Evolutionary conservation across 2,329 filamentous ascomycete genomes (phyloP), one percentile per base, ranked within the genome.

Genomic region (Diaporthe nobilis): DNA sequence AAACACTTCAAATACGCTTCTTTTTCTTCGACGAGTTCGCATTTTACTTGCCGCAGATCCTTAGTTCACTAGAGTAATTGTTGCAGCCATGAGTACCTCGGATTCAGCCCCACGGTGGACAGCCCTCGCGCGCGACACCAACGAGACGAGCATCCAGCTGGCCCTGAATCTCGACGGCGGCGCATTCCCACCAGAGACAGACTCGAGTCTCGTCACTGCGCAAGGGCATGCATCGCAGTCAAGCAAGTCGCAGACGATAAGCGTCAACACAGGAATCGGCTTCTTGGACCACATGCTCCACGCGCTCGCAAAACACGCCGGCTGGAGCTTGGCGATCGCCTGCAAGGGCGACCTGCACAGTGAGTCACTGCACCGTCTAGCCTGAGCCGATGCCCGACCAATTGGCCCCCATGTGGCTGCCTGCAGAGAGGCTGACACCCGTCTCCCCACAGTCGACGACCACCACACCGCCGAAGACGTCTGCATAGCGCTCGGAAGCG

Each of bases 261-360:
- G 92, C 82, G 90, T 98, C 79, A 93, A 95, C 88, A 98, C 96
- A 0, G 97, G 97, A 78, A 98, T 99, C 84, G 97, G 97, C 76
- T 99, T 99, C 86, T 89, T 99, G 74, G 97, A 99, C 87, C 97
- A 99, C 88, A 98, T 99, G 96, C 90, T 98, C 70, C 97, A 99
- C 85, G 97, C 97, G 8, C 90, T 98, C 73, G 94, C 97, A 70
- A 98, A 99, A 86, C 97, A 99, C 86, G 92, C 94, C 8, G 96
- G 97, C 78, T 98, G 96, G 97, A 97, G 94, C 87, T 86, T 99
- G 80, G 92, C 92, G 44, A 88, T 99, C 75, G 89, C 92, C 78
- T 97, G 95, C 85, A 91, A 93, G 84, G 97, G 97, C 73, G 97
- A 99, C 86, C 87, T 98, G 72, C 94, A 98, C 88, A 98, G 94